These are phyloP conservation scores for Cyberlindnera americana DNA, from an alignment of 805 yeast genomes.

Conservation along the genomic window DNA sequence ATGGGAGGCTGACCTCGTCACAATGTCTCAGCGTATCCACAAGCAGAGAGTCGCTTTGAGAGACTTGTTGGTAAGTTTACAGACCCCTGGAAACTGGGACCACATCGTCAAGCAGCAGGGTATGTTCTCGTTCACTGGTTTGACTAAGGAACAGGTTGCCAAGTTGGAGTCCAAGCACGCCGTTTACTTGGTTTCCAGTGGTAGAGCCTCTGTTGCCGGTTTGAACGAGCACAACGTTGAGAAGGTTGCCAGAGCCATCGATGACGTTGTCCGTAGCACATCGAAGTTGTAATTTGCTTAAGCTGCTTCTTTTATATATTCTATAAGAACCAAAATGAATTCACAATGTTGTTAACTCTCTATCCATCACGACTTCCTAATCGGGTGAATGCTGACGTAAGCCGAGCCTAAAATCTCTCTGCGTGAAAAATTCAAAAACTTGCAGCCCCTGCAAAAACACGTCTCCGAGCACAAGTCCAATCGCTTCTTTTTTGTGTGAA, in stretches of 20 bases:
- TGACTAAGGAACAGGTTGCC: constrained; percentile 69
- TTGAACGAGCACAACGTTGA: constrained; percentile 75
- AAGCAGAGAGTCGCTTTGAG: constrained; percentile 73
- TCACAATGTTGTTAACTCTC: background rate
- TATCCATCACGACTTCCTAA: background rate
- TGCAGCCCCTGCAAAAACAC: background rate
- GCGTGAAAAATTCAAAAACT: background rate
- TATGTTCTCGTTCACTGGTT: constrained; percentile 95
- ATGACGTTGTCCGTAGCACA: constrained; percentile 57
- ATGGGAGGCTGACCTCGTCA: constrained; percentile 80
- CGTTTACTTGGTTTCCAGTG: constrained; percentile 75
- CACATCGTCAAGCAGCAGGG: constrained; percentile 91
- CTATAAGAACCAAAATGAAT: background rate
- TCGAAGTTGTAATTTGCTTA: constrained; percentile 25
- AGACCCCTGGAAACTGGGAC: constrained; percentile 90
- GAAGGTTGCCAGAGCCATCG: constrained; percentile 76
- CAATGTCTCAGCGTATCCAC: constrained; percentile 83
- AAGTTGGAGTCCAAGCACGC: constrained; percentile 75
- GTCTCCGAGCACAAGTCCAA: too few relatives aligned
- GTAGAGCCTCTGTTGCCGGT: constrained; percentile 94
- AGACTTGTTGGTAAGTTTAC: constrained; percentile 52
- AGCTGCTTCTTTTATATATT: too few relatives aligned
- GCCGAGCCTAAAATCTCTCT: background rate
- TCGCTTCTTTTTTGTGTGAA: too few relatives aligned
- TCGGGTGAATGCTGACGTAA: background rate